These are phyloP conservation scores for Orobanche coerulescens DNA, from an alignment of 257 asterid species.

Conservation along the genomic window DNA sequence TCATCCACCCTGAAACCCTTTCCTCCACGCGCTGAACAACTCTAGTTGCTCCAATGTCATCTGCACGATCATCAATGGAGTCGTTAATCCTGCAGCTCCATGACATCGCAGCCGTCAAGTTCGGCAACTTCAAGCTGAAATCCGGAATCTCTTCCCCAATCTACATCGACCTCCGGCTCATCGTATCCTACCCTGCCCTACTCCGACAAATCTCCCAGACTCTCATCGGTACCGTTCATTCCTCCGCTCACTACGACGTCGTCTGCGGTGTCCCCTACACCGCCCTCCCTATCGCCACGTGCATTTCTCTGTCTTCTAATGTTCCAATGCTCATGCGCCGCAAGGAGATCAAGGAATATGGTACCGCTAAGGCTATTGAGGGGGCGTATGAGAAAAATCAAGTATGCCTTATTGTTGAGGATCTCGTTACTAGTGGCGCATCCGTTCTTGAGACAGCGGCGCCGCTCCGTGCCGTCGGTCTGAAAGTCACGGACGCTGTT, in stretches of 20 bases:
- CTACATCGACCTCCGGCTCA: slow-evolving; percentile 93
- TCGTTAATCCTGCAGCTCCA: slow-evolving; percentile 72
- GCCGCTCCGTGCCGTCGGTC: slow-evolving; percentile 78
- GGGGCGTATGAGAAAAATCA: slow-evolving; percentile 55
- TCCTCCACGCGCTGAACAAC: not conserved
- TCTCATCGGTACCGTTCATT: slow-evolving; percentile 50
- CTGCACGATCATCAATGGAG: slow-evolving; percentile 46
- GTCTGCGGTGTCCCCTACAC: slow-evolving; percentile 96
- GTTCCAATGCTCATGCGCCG: slow-evolving; percentile 94
- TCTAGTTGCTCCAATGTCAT: slow-evolving; percentile 19
- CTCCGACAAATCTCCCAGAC: slow-evolving; percentile 70
- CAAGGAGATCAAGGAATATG: slow-evolving; percentile 91
- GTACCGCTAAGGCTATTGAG: slow-evolving; percentile 83
- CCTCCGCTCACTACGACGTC: slow-evolving; percentile 54
- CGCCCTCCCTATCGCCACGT: slow-evolving; percentile 91
- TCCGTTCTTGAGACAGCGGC: slow-evolving; percentile 90
- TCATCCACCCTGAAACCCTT: slow-evolving; percentile 19
- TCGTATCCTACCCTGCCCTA: slow-evolving; percentile 77
- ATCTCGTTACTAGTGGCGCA: slow-evolving; percentile 89
- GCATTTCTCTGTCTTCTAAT: slow-evolving; percentile 49
- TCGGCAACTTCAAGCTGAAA: slow-evolving; percentile 90
- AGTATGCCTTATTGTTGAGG: slow-evolving; percentile 72
- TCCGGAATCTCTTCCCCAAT: slow-evolving; percentile 94
- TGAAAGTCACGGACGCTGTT: slow-evolving; percentile 78
- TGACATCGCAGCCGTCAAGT: slow-evolving; percentile 88